These are phyloP conservation scores for Volvox carteri DNA, from an alignment of 163 green algal species.

Conservation along the genomic window DNA sequence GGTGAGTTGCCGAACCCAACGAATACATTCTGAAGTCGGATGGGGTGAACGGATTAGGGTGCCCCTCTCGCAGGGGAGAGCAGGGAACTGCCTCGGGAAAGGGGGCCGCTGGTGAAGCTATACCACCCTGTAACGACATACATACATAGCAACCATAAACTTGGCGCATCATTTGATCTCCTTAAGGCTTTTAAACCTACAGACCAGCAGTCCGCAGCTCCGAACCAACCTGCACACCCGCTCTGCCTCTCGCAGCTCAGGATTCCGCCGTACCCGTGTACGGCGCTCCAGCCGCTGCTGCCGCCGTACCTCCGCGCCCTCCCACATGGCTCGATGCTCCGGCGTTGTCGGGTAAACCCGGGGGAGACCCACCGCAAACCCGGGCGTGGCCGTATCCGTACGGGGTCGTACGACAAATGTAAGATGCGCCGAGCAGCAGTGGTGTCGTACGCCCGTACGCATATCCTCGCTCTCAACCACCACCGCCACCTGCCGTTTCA, in stretches of 20 bases:
- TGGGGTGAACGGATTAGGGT: no score
- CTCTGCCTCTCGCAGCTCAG: conserved; percentile 38
- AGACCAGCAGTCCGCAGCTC: no score
- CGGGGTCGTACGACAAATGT: conserved; percentile 80
- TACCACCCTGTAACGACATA: no score
- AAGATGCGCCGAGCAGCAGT: conserved; percentile 92
- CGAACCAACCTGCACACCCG: conserved; percentile 38
- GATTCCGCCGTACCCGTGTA: conserved; percentile 51
- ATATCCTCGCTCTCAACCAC: conserved; percentile 89
- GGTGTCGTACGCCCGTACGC: conserved; percentile 77
- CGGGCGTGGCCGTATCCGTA: neutral
- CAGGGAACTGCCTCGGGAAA: no score
- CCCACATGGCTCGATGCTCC: conserved; percentile 67
- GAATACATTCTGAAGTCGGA: no score
- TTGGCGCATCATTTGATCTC: no score
- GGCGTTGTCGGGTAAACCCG: conserved; percentile 68
- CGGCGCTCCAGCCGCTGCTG: conserved; percentile 69
- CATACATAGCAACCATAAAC: no score
- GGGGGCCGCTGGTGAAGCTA: no score
- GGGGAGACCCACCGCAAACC: conserved; percentile 47
- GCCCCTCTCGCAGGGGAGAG: no score
- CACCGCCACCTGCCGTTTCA: conserved; percentile 78
- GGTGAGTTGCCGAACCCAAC: no score
- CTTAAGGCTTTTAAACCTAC: no score
- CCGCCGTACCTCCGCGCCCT: conserved; percentile 69